Evolutionary conservation across 108 stramenopile genomes (phyloP).

Genomic region (Conticribra weissflogii): DNA sequence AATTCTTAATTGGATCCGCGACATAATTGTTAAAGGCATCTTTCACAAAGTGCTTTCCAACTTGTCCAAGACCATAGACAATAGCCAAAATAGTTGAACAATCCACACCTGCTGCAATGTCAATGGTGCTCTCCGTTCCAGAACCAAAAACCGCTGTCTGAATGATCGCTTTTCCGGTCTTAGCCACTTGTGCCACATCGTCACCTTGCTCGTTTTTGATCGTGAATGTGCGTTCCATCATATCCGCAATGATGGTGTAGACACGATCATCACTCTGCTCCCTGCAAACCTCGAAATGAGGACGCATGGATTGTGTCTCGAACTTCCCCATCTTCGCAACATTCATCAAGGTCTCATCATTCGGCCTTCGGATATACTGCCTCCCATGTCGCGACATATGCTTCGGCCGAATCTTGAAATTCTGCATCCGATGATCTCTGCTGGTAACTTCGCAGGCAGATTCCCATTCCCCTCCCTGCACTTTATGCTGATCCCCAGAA

Average conservation of each 20-base stretch:
- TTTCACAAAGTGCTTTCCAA: constrained; percentile 44
- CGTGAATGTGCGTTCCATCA: constrained; percentile 53
- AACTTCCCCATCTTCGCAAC: constrained; percentile 49
- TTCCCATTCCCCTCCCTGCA: constrained; percentile 52
- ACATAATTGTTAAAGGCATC: constrained; percentile 42
- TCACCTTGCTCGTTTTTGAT: constrained; percentile 47
- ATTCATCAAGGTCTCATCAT: constrained; percentile 38
- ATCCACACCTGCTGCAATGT: constrained; percentile 54
- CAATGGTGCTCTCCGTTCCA: constrained; percentile 50
- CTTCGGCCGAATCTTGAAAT: constrained; percentile 53
- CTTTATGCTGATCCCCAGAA: constrained; percentile 27
- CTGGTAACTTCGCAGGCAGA: constrained; percentile 39
- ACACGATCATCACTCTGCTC: constrained; percentile 19
- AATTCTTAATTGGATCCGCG: constrained; percentile 45
- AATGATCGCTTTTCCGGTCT: constrained; percentile 49
- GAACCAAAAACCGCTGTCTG: constrained; percentile 49
- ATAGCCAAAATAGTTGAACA: constrained; percentile 48
- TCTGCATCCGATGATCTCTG: constrained; percentile 26
- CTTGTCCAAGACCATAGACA: constrained; percentile 44
- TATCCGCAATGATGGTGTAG: constrained; percentile 40
- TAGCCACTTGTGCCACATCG: constrained; percentile 44
- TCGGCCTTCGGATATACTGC: constrained; percentile 48
- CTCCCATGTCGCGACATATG: constrained; percentile 37
- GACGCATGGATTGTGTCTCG: constrained; percentile 38
- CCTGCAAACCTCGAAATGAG: constrained; percentile 45